Conservation (phyloP, 2,329 filamentous ascomycete genomes). For the Fusarium palustre region DNA sequence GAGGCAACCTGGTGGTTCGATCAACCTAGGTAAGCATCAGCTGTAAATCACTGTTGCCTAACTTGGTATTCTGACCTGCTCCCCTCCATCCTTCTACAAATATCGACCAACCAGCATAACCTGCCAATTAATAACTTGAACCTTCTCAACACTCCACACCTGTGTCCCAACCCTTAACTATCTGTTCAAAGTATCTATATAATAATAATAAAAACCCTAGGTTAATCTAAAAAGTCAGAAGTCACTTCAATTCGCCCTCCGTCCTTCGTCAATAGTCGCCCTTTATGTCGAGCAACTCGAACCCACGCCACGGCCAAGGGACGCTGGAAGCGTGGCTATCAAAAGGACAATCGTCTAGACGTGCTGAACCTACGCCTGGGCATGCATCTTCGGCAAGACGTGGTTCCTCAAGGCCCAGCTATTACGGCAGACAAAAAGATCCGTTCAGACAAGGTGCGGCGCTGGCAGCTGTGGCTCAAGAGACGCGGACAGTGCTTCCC, state of each 20-base stretch:
- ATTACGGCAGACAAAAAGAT: constrained; percentile 31
- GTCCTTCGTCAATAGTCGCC: background rate
- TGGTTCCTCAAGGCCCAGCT: constrained; percentile 19
- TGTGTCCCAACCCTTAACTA: background rate
- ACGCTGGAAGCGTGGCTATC: constrained; percentile 49
- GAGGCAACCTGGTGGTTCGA: background rate
- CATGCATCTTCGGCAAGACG: constrained; percentile 25
- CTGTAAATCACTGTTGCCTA: constrained; percentile 7
- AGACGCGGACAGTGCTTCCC: constrained; percentile 62
- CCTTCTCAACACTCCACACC: background rate
- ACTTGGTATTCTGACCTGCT: background rate
- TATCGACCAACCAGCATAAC: background rate
- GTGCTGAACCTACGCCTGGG: constrained; percentile 18
- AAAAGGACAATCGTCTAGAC: constrained; percentile 10
- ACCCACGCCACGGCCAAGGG: constrained; percentile 31
- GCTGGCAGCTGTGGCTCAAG: constrained; percentile 58
- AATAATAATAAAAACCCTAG: background rate
- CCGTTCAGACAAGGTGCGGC: constrained; percentile 37
- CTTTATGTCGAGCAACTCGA: constrained; percentile 16
- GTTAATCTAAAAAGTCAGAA: constrained; percentile 1
- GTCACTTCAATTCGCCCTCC: background rate
- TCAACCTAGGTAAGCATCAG: background rate
- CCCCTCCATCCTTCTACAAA: background rate
- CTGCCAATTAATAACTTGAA: background rate
- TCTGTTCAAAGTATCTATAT: background rate